These are phyloP conservation scores for Cyclotella baltica DNA, from an alignment of 108 stramenopile genomes.

Conservation along the genomic window DNA sequence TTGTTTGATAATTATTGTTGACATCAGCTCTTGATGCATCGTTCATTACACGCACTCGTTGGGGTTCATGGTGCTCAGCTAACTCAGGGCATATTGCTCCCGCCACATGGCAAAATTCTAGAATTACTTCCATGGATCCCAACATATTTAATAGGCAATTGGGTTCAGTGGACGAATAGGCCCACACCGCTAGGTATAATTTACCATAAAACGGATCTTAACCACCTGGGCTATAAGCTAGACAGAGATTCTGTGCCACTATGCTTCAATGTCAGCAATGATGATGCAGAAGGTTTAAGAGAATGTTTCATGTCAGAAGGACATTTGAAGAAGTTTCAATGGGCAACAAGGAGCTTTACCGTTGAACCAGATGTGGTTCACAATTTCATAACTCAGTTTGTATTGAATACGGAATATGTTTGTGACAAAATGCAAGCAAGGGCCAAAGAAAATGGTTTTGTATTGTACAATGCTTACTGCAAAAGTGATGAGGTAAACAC, in stretches of 20 bases:
- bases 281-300: conserved; percentile 11
- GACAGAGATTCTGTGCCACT: conserved; percentile 31
- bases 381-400: conserved; percentile 27
- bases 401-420: conserved; percentile 9
- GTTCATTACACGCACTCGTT: conserved; percentile 35
- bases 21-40: conserved; percentile 39
- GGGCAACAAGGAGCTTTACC: conserved; percentile 33
- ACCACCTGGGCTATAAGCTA: conserved; percentile 32
- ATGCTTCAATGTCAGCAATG: conserved; percentile 22
- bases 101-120: conserved; percentile 26
- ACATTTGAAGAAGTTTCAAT: conserved; percentile 27
- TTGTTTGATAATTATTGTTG: background rate
- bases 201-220: conserved; percentile 23
- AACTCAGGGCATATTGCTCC: conserved; percentile 39
- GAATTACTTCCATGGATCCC: conserved; percentile 49
- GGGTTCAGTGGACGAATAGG: conserved; percentile 17
- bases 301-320: conserved; percentile 29
- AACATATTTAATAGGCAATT: conserved; percentile 22
- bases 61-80: conserved; percentile 52
- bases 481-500: background rate
- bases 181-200: conserved; percentile 40
- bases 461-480: conserved; percentile 44
- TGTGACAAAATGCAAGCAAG: conserved; percentile 24
- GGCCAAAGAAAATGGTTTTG: conserved; percentile 24
- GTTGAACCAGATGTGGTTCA: conserved; percentile 9